These are phyloP conservation scores for Blastobotrys parvus DNA, from an alignment of 805 yeast genomes.

Conservation along the genomic window DNA sequence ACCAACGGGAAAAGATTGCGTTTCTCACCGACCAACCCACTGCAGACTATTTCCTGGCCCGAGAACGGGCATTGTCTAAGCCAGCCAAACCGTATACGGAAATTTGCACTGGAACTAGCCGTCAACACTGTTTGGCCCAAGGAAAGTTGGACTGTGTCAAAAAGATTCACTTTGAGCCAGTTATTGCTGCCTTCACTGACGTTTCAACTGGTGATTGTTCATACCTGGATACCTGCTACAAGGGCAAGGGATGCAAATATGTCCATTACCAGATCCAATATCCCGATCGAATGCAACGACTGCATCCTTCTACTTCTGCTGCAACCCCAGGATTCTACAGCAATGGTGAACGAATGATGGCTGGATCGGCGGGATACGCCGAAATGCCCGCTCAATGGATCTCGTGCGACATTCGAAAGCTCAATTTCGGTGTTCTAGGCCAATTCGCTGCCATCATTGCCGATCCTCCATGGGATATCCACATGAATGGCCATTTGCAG, in stretches of 20 bases:
- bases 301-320: constrained; percentile 11
- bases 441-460: constrained; percentile 73
- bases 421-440: constrained; percentile 67
- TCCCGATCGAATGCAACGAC: constrained; percentile 16
- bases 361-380: constrained; percentile 9
- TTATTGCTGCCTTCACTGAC: constrained; percentile 49
- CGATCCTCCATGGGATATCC: constrained; percentile 97
- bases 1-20: background rate
- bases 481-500: constrained; percentile 48
- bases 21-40: background rate
- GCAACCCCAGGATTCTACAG: constrained; percentile 1
- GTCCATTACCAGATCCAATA: constrained; percentile 51
- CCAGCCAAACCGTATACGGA: constrained; percentile 15
- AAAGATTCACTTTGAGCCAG: constrained; percentile 30
- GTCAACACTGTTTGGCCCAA: constrained; percentile 12
- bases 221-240: constrained; percentile 88
- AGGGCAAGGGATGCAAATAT: constrained; percentile 69
- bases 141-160: constrained; percentile 15
- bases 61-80: constrained; percentile 5
- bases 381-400: constrained; percentile 75
- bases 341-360: constrained; percentile 5
- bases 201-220: constrained; percentile 78
- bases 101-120: constrained; percentile 13
- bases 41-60: constrained; percentile 3
- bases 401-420: constrained; percentile 66